phyloP scores from a whole-genome alignment of 2,329 filamentous ascomycete species.

The Kalmusia sp. region DNA sequence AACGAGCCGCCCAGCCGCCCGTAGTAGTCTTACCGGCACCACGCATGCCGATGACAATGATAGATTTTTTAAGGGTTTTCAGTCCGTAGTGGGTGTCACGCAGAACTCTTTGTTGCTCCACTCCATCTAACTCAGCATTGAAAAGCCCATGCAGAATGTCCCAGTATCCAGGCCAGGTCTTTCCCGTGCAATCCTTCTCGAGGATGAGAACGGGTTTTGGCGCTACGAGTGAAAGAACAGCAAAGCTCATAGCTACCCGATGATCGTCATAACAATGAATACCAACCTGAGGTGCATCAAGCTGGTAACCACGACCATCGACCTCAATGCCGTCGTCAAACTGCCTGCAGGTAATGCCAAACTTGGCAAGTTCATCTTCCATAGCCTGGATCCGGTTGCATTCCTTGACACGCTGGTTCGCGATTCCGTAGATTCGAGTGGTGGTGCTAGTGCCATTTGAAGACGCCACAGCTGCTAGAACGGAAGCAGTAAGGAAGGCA shows the following conservation, averaged over 20 bases:
- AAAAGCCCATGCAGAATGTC: conserved; percentile 83
- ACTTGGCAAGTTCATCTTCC: conserved; percentile 93
- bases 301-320: conserved; percentile 62
- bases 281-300: conserved; percentile 62
- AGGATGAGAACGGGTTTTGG: conserved; percentile 77
- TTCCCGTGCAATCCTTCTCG: conserved; percentile 91
- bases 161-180: conserved; percentile 99
- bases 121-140: conserved; percentile 76
- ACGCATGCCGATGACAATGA: conserved; percentile 97
- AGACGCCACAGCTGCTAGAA: conserved; percentile 86
- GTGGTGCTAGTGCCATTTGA: conserved; percentile 67
- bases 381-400: conserved; percentile 97
- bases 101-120: conserved; percentile 60
- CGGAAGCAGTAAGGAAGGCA: conserved; percentile 93
- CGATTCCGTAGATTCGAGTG: conserved; percentile 91
- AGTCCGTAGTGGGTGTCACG: conserved; percentile 46
- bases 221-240: conserved; percentile 78
- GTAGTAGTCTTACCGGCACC: conserved; percentile 96
- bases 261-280: conserved; percentile 97
- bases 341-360: conserved; percentile 84
- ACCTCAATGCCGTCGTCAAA: conserved; percentile 93
- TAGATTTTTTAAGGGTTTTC: conserved; percentile 64
- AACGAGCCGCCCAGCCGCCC: conserved; percentile 81
- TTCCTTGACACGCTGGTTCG: conserved; percentile 97
- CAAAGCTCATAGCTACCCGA: conserved; percentile 98